These are phyloP conservation scores for Zizania palustris DNA, from an alignment of 202 grass and related monocot species.

Conservation along the genomic window DNA sequence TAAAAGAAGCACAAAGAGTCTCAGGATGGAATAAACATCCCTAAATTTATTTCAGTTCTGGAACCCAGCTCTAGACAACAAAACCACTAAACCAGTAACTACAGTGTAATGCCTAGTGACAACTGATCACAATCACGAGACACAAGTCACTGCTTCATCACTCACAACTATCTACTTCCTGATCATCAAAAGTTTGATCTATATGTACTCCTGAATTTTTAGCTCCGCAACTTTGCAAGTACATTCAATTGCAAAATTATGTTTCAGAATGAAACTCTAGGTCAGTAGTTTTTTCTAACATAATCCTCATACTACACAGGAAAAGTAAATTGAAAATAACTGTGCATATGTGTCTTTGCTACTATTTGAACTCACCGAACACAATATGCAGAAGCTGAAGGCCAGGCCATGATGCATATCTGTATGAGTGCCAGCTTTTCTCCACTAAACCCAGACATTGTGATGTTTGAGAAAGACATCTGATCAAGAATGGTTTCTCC, in stretches of 20 bases:
- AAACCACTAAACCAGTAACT: constrained; percentile 6
- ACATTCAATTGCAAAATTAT: constrained; percentile 15
- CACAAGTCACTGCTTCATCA: background rate
- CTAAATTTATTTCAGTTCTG: background rate
- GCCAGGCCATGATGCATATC: constrained; percentile 7
- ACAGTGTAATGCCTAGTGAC: background rate
- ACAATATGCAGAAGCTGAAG: constrained; percentile 19
- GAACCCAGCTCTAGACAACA: constrained; percentile 8
- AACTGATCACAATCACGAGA: constrained; percentile 1
- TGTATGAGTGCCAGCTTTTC: background rate
- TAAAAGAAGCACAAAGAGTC: background rate
- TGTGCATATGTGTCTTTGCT: background rate
- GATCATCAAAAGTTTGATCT: background rate
- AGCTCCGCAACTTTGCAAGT: background rate
- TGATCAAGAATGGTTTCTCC: constrained; percentile 12
- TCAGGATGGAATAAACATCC: background rate
- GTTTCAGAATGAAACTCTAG: background rate
- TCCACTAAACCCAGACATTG: background rate
- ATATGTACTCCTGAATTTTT: constrained; percentile 10
- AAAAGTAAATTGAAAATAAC: constrained; percentile 13
- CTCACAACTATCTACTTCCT: constrained; percentile 24
- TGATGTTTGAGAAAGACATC: constrained; percentile 3
- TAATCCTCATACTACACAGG: background rate
- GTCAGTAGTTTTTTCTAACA: background rate
- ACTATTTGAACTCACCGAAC: constrained; percentile 38